Evolutionary conservation across 2,329 filamentous ascomycete genomes (phyloP).

Genomic region (Lomentospora prolificans): DNA sequence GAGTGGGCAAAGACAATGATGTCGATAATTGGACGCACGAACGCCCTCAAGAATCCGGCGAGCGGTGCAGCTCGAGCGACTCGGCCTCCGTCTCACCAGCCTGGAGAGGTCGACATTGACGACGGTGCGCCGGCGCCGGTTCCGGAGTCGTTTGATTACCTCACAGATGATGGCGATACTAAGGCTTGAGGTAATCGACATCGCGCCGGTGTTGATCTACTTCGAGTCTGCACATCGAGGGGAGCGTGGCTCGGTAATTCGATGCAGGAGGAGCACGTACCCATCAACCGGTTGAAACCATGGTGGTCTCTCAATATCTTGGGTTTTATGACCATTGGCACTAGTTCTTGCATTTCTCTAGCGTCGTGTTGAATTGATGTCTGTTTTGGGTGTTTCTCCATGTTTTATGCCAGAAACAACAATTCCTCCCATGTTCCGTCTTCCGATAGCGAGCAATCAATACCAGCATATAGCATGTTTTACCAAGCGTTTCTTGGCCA

Average conservation of each 20-base stretch:
- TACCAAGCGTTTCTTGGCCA: background rate
- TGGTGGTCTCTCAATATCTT: background rate
- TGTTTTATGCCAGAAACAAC: background rate
- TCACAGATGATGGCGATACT: slow-evolving; percentile 18
- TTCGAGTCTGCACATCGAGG: background rate
- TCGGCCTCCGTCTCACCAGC: background rate
- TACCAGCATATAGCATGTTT: background rate
- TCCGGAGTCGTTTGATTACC: slow-evolving; percentile 24
- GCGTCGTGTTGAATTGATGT: background rate
- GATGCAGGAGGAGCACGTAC: background rate
- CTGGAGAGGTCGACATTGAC: slow-evolving; percentile 6
- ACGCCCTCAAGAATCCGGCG: slow-evolving; percentile 10
- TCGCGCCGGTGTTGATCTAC: background rate
- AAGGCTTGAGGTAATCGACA: background rate
- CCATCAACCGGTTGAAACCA: background rate
- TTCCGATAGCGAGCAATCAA: background rate
- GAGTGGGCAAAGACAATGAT: slow-evolving; percentile 68
- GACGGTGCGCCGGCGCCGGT: slow-evolving; percentile 10
- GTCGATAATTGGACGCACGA: slow-evolving; percentile 18
- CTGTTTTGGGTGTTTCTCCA: background rate
- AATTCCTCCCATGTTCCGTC: background rate
- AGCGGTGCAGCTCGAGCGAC: slow-evolving; percentile 17
- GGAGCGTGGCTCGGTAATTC: background rate
- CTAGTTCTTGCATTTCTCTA: background rate
- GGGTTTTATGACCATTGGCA: background rate